Evolutionary conservation across 2,329 filamentous ascomycete genomes (phyloP).

Genomic region (Scytalidium sp.): DNA sequence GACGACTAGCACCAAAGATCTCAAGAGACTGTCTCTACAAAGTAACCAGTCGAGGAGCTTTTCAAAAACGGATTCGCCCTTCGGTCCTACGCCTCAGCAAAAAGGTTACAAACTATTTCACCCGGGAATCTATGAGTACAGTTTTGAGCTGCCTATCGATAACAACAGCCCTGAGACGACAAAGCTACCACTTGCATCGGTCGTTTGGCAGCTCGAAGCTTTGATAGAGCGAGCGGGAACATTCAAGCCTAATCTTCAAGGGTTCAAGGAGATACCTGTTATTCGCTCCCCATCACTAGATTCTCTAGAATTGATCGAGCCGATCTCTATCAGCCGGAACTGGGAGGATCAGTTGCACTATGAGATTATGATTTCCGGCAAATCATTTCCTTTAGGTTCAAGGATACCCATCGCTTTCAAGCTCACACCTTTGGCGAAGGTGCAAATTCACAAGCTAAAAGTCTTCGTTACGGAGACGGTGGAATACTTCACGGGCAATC

Average conservation of each 20-base stretch:
- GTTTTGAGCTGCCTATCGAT: slow-evolving; percentile 82
- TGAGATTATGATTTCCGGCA: slow-evolving; percentile 74
- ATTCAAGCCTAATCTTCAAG: slow-evolving; percentile 66
- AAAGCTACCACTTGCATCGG: slow-evolving; percentile 65
- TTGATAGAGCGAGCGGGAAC: slow-evolving; percentile 67
- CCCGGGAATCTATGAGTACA: slow-evolving; percentile 36
- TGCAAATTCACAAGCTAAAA: slow-evolving; percentile 72
- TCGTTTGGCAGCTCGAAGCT: slow-evolving; percentile 69
- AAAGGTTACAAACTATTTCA: slow-evolving; percentile 71
- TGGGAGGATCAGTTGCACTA: slow-evolving; percentile 78
- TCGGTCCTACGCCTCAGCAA: slow-evolving; percentile 53
- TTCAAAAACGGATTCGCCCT: slow-evolving; percentile 57
- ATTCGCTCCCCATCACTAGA: slow-evolving; percentile 68
- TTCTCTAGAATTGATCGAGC: slow-evolving; percentile 69
- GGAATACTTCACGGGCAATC: slow-evolving; percentile 67
- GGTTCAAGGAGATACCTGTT: slow-evolving; percentile 63
- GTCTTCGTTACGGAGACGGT: slow-evolving; percentile 71
- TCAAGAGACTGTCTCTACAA: slow-evolving; percentile 61
- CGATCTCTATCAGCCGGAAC: slow-evolving; percentile 71
- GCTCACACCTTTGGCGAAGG: slow-evolving; percentile 69
- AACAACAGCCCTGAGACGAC: slow-evolving; percentile 71
- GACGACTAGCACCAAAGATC: slow-evolving; percentile 19
- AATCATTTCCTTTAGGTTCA: slow-evolving; percentile 70
- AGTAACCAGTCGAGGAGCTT: slow-evolving; percentile 67
- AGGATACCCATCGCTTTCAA: slow-evolving; percentile 76